Percentiles rank a stretch among this genome's conserved stretches.
phyloP scores from a whole-genome alignment of 2,329 filamentous ascomycete genomes.

The Fusarium coffeatum region DNA sequence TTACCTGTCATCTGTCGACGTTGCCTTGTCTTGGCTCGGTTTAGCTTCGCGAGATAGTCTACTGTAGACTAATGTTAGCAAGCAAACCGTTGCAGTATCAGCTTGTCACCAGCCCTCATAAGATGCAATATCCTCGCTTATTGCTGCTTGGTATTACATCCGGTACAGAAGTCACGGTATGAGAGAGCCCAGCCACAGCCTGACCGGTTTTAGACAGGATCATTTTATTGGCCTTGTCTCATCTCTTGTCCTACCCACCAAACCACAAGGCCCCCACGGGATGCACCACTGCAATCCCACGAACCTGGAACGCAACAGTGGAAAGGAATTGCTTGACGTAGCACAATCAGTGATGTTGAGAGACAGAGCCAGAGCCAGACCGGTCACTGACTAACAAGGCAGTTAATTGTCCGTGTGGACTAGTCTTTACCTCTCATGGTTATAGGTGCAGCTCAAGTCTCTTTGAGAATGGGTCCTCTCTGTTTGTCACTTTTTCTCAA shows the following conservation, averaged over 20 bases:
- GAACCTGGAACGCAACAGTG: constrained; percentile 37
- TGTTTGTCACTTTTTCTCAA: constrained; percentile 2
- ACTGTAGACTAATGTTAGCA: not conserved
- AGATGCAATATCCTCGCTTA: not conserved
- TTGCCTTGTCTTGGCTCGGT: not conserved
- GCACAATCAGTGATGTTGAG: not conserved
- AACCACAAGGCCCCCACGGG: not conserved
- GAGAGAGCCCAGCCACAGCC: not conserved
- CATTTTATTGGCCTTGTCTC: constrained; percentile 15
- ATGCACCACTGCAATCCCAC: constrained; percentile 36
- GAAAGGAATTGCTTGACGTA: constrained; percentile 26
- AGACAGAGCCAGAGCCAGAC: not conserved
- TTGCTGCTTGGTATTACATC: not conserved
- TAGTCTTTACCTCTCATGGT: constrained; percentile 8
- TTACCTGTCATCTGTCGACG: not conserved
- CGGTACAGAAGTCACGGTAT: not conserved
- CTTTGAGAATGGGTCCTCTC: not conserved
- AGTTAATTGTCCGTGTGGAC: not conserved
- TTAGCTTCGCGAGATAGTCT: not conserved
- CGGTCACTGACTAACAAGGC: not conserved
- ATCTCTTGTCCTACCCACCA: constrained; percentile 16
- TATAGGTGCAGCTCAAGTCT: constrained; percentile 12
- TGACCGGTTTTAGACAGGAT: not conserved
- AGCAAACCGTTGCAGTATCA: not conserved
- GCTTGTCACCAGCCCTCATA: constrained; percentile 7